Conservation (phyloP, 2,329 filamentous ascomycete species). For the Ceratocystiopsis brevicomis region DNA sequence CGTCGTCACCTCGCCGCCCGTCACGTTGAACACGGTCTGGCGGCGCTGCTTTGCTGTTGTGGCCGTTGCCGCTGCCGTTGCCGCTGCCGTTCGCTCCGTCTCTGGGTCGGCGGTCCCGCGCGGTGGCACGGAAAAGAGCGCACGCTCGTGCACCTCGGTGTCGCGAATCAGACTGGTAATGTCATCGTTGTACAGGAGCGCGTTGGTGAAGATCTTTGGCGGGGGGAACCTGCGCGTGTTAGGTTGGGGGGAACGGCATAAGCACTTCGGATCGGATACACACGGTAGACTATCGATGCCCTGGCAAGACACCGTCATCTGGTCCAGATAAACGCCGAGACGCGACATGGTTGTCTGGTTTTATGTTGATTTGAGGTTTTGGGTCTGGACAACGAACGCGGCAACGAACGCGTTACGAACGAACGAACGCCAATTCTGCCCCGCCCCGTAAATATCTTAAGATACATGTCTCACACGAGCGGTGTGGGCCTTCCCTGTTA, state of each 20-base stretch:
- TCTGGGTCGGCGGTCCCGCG: conserved; percentile 17
- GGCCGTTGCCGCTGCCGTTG: conserved; percentile 18
- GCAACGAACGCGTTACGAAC: no score
- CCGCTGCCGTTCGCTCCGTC: not conserved
- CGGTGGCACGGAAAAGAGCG: conserved; percentile 79
- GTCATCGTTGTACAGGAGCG: conserved; percentile 70
- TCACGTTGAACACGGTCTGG: conserved; percentile 48
- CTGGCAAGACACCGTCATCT: conserved; percentile 57
- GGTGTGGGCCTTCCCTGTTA: no score
- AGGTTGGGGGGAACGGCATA: not conserved
- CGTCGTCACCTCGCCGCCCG: conserved; percentile 42
- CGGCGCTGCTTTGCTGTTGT: conserved; percentile 21
- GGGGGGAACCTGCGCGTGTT: conserved; percentile 50
- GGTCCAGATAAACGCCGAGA: conserved; percentile 52
- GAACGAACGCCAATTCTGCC: no score
- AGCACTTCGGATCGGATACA: conserved; percentile 10
- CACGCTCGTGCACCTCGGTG: conserved; percentile 84
- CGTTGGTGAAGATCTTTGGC: conserved; percentile 91
- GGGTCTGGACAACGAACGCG: no score
- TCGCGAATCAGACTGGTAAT: conserved; percentile 91
- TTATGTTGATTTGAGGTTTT: not conserved
- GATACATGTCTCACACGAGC: no score
- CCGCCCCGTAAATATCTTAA: no score
- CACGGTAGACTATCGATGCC: conserved; percentile 60
- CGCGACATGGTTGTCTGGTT: conserved; percentile 38